A percentile compares a stretch with the other conserved stretches of the same genome.
phyloP scores from a whole-genome alignment of 169 alveolate genomes.

The Fabrea salina region DNA sequence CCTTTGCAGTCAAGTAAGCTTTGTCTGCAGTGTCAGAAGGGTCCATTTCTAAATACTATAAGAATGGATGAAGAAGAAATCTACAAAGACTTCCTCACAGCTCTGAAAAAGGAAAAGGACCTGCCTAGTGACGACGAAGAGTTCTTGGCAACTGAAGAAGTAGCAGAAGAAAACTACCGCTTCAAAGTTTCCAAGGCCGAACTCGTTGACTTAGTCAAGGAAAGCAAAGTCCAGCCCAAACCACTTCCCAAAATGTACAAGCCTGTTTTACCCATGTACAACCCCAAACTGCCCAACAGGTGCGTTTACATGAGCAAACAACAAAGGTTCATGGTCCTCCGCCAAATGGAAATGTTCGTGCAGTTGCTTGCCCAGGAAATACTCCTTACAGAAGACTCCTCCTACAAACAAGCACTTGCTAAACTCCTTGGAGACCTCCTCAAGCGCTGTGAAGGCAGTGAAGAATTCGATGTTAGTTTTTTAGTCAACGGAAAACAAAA shows the following conservation, averaged over 20 bases:
- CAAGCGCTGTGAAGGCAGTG: neutral
- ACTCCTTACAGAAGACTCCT: neutral
- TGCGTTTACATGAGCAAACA: neutral
- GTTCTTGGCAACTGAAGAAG: constrained; percentile 26
- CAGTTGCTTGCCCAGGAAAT: neutral
- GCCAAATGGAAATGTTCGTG: constrained; percentile 17
- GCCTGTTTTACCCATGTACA: constrained; percentile 19
- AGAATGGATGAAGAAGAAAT: constrained; percentile 21
- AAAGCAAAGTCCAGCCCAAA: neutral
- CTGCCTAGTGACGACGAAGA: constrained; percentile 30
- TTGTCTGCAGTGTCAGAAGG: too few species aligned
- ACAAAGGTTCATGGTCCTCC: neutral
- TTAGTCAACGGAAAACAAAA: neutral
- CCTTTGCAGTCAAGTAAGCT: too few species aligned
- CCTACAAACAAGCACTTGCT: neutral
- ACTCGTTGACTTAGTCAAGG: neutral
- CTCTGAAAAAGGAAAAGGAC: neutral
- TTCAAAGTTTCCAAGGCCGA: constrained; percentile 9
- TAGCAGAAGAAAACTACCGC: neutral
- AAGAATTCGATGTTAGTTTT: constrained; percentile 18
- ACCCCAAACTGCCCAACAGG: neutral
- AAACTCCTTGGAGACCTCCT: neutral
- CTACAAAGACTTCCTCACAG: neutral
- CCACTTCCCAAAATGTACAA: constrained; percentile 9
- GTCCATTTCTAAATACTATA: constrained; percentile 1